A percentile compares a stretch with the other conserved stretches of the same genome.
Conservation (phyloP, 768 basidiomycete genomes). For the Pholiota conissans region DNA sequence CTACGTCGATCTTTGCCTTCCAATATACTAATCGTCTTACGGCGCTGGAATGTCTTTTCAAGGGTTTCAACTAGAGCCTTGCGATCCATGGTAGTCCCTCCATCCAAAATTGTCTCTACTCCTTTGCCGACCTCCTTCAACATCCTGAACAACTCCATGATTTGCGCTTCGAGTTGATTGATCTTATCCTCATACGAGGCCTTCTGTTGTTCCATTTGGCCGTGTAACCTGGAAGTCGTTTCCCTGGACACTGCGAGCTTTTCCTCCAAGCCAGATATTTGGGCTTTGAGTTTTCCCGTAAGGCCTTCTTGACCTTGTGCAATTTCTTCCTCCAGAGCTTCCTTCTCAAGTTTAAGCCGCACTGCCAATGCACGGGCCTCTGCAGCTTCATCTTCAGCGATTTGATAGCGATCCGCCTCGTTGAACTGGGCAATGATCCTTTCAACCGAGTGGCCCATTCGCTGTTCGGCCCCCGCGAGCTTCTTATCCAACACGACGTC, state of each 20-base stretch:
- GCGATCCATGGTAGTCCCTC: slow-evolving; percentile 70
- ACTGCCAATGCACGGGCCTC: slow-evolving; percentile 64
- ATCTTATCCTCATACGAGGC: slow-evolving; percentile 83
- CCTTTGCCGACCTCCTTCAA: slow-evolving; percentile 81
- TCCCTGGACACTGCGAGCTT: slow-evolving; percentile 79
- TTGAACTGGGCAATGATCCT: slow-evolving; percentile 87
- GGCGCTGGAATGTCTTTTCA: slow-evolving; percentile 80
- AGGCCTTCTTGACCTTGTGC: slow-evolving; percentile 80
- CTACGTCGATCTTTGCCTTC: slow-evolving; percentile 61
- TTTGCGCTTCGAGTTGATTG: slow-evolving; percentile 86
- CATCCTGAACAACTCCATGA: slow-evolving; percentile 93
- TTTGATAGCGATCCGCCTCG: slow-evolving; percentile 81
- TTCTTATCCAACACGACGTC: slow-evolving; percentile 94
- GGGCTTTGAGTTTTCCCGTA: slow-evolving; percentile 77
- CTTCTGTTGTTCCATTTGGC: slow-evolving; percentile 77
- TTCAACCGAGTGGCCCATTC: slow-evolving; percentile 88
- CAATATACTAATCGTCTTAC: slow-evolving; percentile 81
- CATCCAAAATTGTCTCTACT: slow-evolving; percentile 72
- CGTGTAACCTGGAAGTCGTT: slow-evolving; percentile 72
- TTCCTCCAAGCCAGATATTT: slow-evolving; percentile 70
- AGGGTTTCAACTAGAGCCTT: slow-evolving; percentile 78
- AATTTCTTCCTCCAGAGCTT: slow-evolving; percentile 78
- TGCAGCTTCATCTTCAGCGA: slow-evolving; percentile 75
- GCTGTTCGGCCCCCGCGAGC: slow-evolving; percentile 76
- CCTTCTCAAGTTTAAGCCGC: slow-evolving; percentile 79